Evolutionary conservation across 768 basidiomycete genomes (phyloP), one percentile per base, ranked within the genome.

Genomic region (Trametes elegans): DNA sequence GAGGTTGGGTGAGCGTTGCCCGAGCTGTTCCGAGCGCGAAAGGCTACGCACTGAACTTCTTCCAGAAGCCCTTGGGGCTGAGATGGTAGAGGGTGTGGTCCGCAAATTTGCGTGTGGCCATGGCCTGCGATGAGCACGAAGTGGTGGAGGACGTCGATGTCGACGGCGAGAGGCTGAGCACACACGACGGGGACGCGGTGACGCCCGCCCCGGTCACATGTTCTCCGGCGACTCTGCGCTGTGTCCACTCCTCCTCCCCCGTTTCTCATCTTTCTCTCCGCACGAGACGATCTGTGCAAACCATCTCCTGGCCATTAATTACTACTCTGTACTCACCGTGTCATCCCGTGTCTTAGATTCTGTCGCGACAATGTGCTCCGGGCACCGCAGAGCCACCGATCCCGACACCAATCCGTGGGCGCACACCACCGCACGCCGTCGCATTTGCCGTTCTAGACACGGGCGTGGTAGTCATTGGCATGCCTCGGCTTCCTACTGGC

Each of bases 41-140:
- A 29, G 2, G n/a, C 11, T 34, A 78, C 91, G 56, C 63, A 93
- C 93, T 84, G 67, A 97, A 93, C 76, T 89, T 93, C 83, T 95
- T 96, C 94, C 94, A 96, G 70, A 96, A 95, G 8, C 94, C 93
- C 71, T 87, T 85, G 23, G 89, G 86, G 64, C 82, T 83, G 64
- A 93, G 81, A 68, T 97, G 94, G 72, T 97, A 97, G 40, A 93
- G 79, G 3, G 90, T 94, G 32, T 88, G 85, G 67, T 97, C 92
- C 60, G 92, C 90, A 26, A 79, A 84, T 73, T 85, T 91, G 76
- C 83, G 88, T 57, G 80, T 79, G 54, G 88, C 83, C 85, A 88
- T 88, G 69, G 51, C 46, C 47, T 36, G 51, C 32, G 41, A 45
- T 36, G 41, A 47, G 27, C 36, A 48, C 31, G 40, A 31, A 49